Evolutionary conservation across 139 green algal genomes (phyloP).

Genomic region (Yamagishiella unicocca): DNA sequence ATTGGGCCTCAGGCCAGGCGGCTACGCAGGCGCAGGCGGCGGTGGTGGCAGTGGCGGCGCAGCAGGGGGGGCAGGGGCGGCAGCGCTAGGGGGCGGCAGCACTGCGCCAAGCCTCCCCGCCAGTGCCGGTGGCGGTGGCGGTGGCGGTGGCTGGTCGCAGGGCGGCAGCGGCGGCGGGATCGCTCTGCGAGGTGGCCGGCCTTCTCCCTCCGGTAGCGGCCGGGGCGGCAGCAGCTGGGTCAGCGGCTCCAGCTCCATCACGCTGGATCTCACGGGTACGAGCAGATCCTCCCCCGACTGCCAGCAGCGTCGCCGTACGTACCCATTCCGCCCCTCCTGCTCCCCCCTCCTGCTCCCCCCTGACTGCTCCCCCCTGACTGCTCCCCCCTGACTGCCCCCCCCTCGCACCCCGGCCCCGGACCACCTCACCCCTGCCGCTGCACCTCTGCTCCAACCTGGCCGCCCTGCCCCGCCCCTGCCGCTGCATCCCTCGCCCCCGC

Average conservation of each 20-base stretch:
- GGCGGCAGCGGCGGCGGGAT: background rate
- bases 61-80: background rate
- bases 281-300: background rate
- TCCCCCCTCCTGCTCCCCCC: no score
- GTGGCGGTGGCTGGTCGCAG: background rate
- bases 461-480: background rate
- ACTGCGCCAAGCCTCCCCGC: no score
- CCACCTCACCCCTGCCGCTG: no score
- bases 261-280: constrained; percentile 32
- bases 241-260: constrained; percentile 26
- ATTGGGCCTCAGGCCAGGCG: no score
- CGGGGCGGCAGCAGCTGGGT: constrained; percentile 8
- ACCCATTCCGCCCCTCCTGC: no score
- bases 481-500: background rate
- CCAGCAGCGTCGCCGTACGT: no score
- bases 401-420: no score
- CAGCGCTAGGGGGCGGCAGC: background rate
- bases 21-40: no score
- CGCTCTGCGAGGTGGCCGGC: background rate
- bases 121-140: background rate
- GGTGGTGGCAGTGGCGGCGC: background rate
- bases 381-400: no score
- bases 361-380: no score
- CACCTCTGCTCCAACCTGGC: no score
- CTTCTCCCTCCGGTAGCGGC: background rate